Percentiles rank a stretch among this genome's conserved stretches.
Conservation (phyloP, 2,329 filamentous ascomycete species). For the Arthrobotrys sinensis region DNA sequence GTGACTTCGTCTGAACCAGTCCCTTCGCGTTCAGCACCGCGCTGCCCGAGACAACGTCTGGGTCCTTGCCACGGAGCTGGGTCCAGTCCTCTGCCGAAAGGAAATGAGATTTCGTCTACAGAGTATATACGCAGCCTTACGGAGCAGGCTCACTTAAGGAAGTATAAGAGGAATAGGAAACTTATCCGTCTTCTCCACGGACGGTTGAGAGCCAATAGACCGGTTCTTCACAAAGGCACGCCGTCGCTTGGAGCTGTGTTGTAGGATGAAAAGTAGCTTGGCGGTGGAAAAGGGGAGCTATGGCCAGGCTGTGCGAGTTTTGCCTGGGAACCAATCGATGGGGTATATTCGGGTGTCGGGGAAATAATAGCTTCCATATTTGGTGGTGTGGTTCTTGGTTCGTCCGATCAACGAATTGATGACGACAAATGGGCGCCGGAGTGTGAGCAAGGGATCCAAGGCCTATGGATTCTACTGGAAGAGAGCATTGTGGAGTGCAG, state of each 20-base stretch:
- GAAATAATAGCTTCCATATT: constrained; percentile 41
- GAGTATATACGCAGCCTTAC: constrained; percentile 22
- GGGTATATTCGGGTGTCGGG: background rate
- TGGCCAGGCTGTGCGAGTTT: constrained; percentile 34
- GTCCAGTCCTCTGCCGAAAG: constrained; percentile 6
- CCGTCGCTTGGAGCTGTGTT: constrained; percentile 13
- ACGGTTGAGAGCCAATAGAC: constrained; percentile 19
- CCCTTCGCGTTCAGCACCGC: constrained; percentile 23
- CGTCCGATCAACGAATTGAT: constrained; percentile 48
- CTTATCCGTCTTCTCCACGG: constrained; percentile 28
- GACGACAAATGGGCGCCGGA: constrained; percentile 35
- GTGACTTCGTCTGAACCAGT: background rate
- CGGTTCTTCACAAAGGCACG: constrained; percentile 6
- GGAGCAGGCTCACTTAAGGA: constrained; percentile 12
- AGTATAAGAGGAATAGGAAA: constrained; percentile 53
- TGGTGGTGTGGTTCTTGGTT: constrained; percentile 17
- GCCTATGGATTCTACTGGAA: constrained; percentile 23
- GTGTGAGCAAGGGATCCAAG: constrained; percentile 19
- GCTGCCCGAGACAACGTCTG: constrained; percentile 33
- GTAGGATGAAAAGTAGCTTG: constrained; percentile 10
- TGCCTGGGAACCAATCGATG: constrained; percentile 32
- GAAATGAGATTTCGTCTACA: constrained; percentile 18
- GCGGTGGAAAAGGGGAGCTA: constrained; percentile 27
- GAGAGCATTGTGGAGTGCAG: background rate
- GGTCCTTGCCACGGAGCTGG: constrained; percentile 27